Evolutionary conservation across 2,329 filamentous ascomycete genomes (phyloP).

Genomic region (Nemania bipapillata): DNA sequence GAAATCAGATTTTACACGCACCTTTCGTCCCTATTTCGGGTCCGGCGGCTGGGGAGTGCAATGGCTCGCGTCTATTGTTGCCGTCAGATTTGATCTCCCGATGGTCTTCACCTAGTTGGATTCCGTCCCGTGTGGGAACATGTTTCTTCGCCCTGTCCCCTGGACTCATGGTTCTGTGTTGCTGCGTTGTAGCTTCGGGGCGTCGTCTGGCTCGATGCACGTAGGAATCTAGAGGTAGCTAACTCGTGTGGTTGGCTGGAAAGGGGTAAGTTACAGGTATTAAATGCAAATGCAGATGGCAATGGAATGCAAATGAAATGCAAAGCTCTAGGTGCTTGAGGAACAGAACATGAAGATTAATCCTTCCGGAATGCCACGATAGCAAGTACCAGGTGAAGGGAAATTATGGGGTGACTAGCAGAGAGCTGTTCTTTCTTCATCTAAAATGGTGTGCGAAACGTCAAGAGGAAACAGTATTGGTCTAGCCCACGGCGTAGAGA

Average conservation of each 20-base stretch:
- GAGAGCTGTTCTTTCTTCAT: neutral
- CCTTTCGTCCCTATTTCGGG: neutral
- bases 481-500: neutral
- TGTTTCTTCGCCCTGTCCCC: neutral
- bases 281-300: too few relatives aligned
- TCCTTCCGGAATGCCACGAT: neutral
- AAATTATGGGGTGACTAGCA: neutral
- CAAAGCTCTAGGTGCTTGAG: too few relatives aligned
- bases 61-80: neutral
- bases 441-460: neutral
- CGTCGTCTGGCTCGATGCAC: too few relatives aligned
- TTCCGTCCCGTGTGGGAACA: neutral
- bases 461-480: neutral
- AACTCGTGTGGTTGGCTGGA: too few relatives aligned
- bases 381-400: neutral
- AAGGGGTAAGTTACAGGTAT: too few relatives aligned
- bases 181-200: too few relatives aligned
- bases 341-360: too few relatives aligned
- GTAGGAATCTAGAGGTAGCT: too few relatives aligned
- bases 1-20: neutral
- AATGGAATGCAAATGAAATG: too few relatives aligned
- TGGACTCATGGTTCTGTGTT: neutral
- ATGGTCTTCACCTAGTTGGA: neutral
- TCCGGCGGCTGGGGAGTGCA: neutral
- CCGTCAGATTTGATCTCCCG: neutral